Conservation (phyloP, 129 eudicot species). For the Solidago caesia region DNA sequence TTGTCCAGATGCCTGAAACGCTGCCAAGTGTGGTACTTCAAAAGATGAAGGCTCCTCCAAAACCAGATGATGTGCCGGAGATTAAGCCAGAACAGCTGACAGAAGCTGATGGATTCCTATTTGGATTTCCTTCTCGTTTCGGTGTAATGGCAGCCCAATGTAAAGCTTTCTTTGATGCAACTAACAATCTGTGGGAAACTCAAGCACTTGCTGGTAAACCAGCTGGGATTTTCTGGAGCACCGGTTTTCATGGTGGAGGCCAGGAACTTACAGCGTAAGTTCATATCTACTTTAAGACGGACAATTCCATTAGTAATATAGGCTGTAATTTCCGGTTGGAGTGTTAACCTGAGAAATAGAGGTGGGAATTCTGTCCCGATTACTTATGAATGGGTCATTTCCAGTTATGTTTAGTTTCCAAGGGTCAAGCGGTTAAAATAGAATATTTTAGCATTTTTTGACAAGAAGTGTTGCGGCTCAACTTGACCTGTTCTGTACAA, state of each 20-base stretch:
- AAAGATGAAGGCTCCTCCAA: conserved; percentile 85
- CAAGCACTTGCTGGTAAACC: conserved; percentile 95
- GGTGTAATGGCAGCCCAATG: conserved; percentile 94
- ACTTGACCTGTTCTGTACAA: too few relatives aligned
- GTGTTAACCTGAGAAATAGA: background rate
- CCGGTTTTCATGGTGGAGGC: conserved; percentile 93
- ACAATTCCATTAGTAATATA: background rate
- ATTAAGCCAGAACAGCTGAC: conserved; percentile 65
- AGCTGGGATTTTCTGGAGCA: conserved; percentile 96
- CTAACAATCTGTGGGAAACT: conserved; percentile 52
- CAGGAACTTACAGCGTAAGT: conserved; percentile 85
- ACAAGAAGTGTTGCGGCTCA: too few relatives aligned
- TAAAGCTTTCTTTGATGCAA: conserved; percentile 83
- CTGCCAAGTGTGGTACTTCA: conserved; percentile 49
- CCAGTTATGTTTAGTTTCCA: too few relatives aligned
- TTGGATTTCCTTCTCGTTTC: conserved; percentile 88
- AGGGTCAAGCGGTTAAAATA: too few relatives aligned
- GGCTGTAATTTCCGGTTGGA: background rate
- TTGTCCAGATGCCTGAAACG: conserved; percentile 70
- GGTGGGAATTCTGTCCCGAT: background rate
- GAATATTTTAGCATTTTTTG: too few relatives aligned
- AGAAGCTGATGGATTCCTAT: conserved; percentile 88
- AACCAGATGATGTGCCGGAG: conserved; percentile 68
- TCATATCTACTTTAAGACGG: background rate
- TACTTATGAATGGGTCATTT: background rate